Conservation (phyloP, 257 asterid species). For the Lithospermum erythrorhizon region DNA sequence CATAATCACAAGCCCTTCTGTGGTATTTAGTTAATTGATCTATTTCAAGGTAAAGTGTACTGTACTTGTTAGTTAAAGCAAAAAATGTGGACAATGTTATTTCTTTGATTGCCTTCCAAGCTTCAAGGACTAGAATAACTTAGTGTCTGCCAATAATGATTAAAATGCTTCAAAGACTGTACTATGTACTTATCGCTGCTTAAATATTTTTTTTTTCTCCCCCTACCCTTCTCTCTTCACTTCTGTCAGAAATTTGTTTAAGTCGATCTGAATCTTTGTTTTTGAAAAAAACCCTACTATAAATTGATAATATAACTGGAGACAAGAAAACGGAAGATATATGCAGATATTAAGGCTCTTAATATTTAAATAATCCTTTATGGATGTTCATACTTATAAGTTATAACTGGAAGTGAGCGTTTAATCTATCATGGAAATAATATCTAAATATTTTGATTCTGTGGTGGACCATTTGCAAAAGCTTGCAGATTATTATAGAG, state of each 20-base stretch:
- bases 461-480: conserved; percentile 18
- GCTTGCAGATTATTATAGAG: conserved; percentile 20
- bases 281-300: too few species aligned
- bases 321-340: too few species aligned
- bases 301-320: too few species aligned
- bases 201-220: too few species aligned
- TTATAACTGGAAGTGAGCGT: neutral
- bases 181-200: neutral
- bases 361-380: too few species aligned
- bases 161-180: too few species aligned
- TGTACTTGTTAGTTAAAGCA: neutral
- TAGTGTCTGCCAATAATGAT: neutral
- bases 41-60: neutral
- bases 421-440: neutral
- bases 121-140: neutral
- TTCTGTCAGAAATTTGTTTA: too few species aligned
- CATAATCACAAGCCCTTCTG: neutral
- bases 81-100: too few species aligned
- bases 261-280: neutral
- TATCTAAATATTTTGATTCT: conserved; percentile 11
- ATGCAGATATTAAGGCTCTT: neutral
- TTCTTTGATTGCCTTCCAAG: neutral
- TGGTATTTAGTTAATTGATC: neutral
- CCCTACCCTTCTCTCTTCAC: too few species aligned
- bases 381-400: neutral